Conservation (phyloP, 2,329 filamentous ascomycete genomes). For the Ceratocystis lukuohia region DNA sequence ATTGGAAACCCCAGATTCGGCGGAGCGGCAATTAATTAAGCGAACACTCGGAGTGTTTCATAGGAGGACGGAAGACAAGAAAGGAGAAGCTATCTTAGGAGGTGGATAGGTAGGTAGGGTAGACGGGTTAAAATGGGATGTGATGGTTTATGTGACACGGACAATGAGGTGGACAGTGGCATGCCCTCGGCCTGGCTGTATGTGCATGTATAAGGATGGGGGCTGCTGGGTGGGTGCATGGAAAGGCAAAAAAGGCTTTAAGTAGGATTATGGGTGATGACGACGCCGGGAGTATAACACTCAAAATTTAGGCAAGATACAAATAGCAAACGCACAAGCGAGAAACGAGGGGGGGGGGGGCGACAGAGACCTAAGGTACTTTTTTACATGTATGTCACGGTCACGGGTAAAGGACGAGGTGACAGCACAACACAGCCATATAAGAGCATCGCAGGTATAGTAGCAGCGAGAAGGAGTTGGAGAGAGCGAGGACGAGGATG, state of each 20-base stretch:
- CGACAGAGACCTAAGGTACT: background rate
- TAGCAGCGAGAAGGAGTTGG: background rate
- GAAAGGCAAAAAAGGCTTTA: background rate
- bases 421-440: background rate
- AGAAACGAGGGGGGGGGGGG: background rate
- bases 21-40: background rate
- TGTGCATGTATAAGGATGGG: background rate
- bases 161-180: background rate
- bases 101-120: background rate
- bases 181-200: background rate
- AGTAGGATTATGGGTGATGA: constrained; percentile 3
- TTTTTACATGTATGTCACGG: background rate
- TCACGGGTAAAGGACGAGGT: background rate
- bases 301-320: background rate
- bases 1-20: background rate
- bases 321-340: background rate
- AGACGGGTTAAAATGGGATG: background rate
- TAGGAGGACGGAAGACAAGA: background rate
- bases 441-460: constrained; percentile 1
- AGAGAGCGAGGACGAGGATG: background rate
- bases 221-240: background rate
- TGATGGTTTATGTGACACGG: too few relatives aligned
- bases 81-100: background rate
- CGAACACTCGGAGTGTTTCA: background rate
- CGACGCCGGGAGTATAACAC: background rate